Base-by-base conservation (phyloP, 352 stramenopile genomes). In the Phytophthora syringae region DNA sequence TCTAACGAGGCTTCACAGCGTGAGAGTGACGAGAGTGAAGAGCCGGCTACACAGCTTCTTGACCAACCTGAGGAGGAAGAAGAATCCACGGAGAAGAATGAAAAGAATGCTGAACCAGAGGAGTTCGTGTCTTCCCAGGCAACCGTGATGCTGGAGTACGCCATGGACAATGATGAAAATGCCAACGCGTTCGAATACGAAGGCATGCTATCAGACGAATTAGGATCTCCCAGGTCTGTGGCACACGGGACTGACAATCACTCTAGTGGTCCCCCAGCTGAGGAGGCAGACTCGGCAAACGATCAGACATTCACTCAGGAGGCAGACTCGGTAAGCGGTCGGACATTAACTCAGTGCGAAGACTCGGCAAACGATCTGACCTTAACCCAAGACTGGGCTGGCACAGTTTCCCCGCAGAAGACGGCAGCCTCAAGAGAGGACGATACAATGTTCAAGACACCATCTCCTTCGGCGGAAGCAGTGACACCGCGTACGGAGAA, bases 131-230 rank as follows among this genome's bases (percentile, higher is more conserved):
- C 55, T 22, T 77, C 69, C 51, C 64, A 77, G 50, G 59, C 60
- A 34, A 77, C 69, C 21, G 54, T 72, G n/a, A 27, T 74, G 25
- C 34, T 74, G 18, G 49, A 67, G 0, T 74, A 77, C 39, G 25
- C 39, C 18, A 39, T 62, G 22, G 70, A 61, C 60, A 68, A 58
- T 39, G 65, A 72, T 27, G 70, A 75, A 40, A 52, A 75, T 39
- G 52, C 22, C 7, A 66, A 78, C 48, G 60, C 65, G 36, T 78
- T 78, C 12, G 70, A 78, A 39, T 75, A 75, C 54, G 66, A 78
- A 25, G 70, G 54, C 5, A 60, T 62, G 21, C 2, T 50, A 18
- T 60, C 55, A 11, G 63, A 68, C 37, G 56, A 64, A 44, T 39
- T 64, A 22, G 27, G 28, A 7, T 62, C 67, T 56, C 51, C 55